A percentile compares a stretch with the other conserved stretches of the same genome.
Evolutionary conservation across 225 moss, liverwort and hornwort genomes (phyloP).

Genomic region (Bryum argenteum): DNA sequence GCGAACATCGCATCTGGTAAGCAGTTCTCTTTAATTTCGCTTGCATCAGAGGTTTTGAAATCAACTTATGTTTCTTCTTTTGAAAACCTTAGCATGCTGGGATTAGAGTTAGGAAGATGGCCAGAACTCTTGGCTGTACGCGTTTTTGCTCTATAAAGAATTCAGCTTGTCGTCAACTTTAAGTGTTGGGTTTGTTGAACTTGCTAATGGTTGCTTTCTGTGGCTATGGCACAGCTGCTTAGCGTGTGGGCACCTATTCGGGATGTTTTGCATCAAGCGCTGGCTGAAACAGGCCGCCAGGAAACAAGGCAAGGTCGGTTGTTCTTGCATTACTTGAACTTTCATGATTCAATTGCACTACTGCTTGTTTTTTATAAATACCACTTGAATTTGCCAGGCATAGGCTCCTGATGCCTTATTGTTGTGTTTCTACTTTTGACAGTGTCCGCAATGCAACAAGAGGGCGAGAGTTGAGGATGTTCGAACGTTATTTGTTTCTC

Average conservation of each 20-base stretch:
- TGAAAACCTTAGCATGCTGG: slow-evolving; percentile 2
- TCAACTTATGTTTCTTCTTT: slow-evolving; percentile 14
- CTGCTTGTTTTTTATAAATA: slow-evolving; percentile 5
- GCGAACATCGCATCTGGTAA: slow-evolving; percentile 85
- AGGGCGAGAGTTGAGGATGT: slow-evolving; percentile 75
- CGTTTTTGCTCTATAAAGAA: slow-evolving; percentile 5
- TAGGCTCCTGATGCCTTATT: slow-evolving; percentile 5
- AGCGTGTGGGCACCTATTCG: slow-evolving; percentile 86
- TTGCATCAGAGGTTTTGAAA: slow-evolving; percentile 5
- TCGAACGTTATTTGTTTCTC: slow-evolving; percentile 70
- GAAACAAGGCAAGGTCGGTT: slow-evolving; percentile 65
- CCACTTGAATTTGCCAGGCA: background rate
- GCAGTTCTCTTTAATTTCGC: slow-evolving; percentile 10
- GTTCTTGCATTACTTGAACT: slow-evolving; percentile 1
- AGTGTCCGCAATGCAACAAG: slow-evolving; percentile 92
- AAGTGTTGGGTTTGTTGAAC: background rate
- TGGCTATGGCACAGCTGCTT: slow-evolving; percentile 52
- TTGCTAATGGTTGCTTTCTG: slow-evolving; percentile 15
- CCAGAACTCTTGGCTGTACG: slow-evolving; percentile 9
- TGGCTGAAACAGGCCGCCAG: slow-evolving; percentile 71
- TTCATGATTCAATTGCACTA: background rate
- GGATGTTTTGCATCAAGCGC: slow-evolving; percentile 78
- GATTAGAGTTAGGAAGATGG: slow-evolving; percentile 18
- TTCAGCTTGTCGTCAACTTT: background rate
- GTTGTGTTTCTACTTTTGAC: slow-evolving; percentile 26